Evolutionary conservation across 2,329 filamentous ascomycete genomes (phyloP), one percentile per base, ranked within the genome.

Genomic region (Aspergillus piperis): DNA sequence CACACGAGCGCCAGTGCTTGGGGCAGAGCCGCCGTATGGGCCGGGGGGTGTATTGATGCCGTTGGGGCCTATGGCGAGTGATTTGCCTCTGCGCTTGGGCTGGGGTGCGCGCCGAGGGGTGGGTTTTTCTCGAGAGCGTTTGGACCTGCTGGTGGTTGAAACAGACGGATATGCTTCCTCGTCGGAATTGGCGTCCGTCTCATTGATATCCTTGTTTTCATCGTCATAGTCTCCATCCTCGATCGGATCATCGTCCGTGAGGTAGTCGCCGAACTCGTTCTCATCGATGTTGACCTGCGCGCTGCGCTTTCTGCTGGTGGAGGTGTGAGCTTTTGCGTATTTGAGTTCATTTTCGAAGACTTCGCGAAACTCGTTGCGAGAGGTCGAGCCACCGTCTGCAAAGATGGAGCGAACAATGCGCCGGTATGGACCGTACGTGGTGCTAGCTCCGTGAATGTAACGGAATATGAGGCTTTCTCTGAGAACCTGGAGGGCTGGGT

Each of bases 351-450:
- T 72, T 13, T 69, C 66, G 61, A 81, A 82, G 4, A 82, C 71
- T 44, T 79, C 69, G 10, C 73, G 71, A 61, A 82, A 82, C 62
- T 82, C 78, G 42, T 73, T 76, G 19, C 72, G 62, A 5, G 76
- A 69, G 15, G 60, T 63, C 11, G 68, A 60, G 38, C 70, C 68
- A 8, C 80, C 80, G 64, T 82, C 76, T 4, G 80, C 80, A 64
- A 82, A 82, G 44, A 82, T 75, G 19, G 80, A 77, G 19, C 79
- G 71, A 10, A 82, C 49, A 21, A 82, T 80, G 42, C 78, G 73
- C 55, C 80, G 72, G 23, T 76, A 68, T 21, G 70, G 71, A 7
- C 76, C 75, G 39, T 70, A 71, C 8, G 70, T 68, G 17, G 67
- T 66, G 8, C 62, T 66, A 5, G 68, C 69, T 0, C 69, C 66